These are phyloP conservation scores for Pseudogymnoascus sp. DNA, from an alignment of 2,329 filamentous ascomycete species.

Conservation along the genomic window DNA sequence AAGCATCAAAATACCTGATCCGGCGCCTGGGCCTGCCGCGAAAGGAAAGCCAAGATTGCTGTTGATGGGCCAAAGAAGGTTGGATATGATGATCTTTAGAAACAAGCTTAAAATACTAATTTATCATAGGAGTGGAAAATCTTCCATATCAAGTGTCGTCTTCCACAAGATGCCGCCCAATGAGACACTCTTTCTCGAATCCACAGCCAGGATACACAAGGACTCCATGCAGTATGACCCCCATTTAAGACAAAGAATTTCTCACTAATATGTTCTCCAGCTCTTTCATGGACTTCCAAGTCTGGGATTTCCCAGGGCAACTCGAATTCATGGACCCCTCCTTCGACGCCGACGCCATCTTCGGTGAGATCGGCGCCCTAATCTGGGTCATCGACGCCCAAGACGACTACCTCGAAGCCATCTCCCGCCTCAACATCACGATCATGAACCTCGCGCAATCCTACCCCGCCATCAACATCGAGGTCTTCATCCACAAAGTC, in stretches of 20 bases:
- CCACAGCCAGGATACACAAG: conserved; percentile 88
- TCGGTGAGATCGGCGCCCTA: conserved; percentile 84
- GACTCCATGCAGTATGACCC: conserved; percentile 79
- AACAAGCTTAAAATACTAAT: conserved; percentile 17
- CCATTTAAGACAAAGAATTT: conserved; percentile 4
- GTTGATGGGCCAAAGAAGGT: conserved; percentile 94
- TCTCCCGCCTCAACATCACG: conserved; percentile 76
- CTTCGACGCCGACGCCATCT: conserved; percentile 89
- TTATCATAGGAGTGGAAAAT: conserved; percentile 77
- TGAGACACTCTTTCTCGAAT: conserved; percentile 92
- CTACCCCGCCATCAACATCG: conserved; percentile 91
- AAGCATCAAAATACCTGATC: conserved; percentile 38
- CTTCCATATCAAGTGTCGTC: conserved; percentile 97
- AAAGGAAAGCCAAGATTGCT: conserved; percentile 74
- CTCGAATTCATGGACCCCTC: conserved; percentile 84
- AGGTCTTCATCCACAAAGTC: conserved; percentile 98
- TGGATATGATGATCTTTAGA: conserved; percentile 32
- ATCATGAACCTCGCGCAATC: conserved; percentile 81
- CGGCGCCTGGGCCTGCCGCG: conserved; percentile 38
- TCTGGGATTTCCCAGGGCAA: conserved; percentile 95
- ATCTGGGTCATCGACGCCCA: conserved; percentile 99
- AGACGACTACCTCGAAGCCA: conserved; percentile 91
- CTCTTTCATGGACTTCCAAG: conserved; percentile 98
- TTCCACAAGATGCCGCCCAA: conserved; percentile 96
- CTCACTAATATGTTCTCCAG: conserved; percentile 36